Base-by-base conservation (phyloP, 768 basidiomycete species). In the Tephrocybe sp. region DNA sequence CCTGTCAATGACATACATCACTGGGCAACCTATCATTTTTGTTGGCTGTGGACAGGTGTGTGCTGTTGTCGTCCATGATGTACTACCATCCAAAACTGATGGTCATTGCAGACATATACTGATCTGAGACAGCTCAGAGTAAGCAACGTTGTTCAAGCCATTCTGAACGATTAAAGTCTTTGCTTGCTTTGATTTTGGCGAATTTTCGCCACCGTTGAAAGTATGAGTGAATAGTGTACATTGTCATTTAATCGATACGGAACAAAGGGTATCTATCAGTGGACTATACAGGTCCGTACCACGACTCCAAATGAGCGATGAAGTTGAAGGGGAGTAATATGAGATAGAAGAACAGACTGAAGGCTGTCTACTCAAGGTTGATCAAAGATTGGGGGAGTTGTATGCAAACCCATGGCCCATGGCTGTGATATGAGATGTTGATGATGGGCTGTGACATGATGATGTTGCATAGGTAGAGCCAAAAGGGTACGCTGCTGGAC, bases 1-100 rank as follows among this genome's bases (percentile, higher is more conserved):
- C 8, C 77, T 99, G 46, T 97, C 93, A 3, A 98, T 99, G 97
- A 97, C 96, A 45, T 98, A 97, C 68, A 92, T 98, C 48, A 98
- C 97, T 2, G 96, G 97, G 19, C 95, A 98, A 64, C 96, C 97
- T 14, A 98, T 99, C 71, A 78, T 98, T 19, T 99, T 99, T 66
- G 93, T 99, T 56, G 97, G 97, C 6, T 97, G 93, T 62, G 97
- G 97, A 33, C 94, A 95, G 87, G 90, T 92, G 57, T 35, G 83
- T 65, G 42, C 20, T 50, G 26, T 36, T 2, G 35, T 48, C 13
- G 5, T 33, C 14, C 34, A 16, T 48, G 17, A 30, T 36, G 14
- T 13, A 26, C 26, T 26, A n/a, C 26, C 26, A 26, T 26, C 26
- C 7, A 32, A 17, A 17, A 22, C 42, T 55, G 30, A 52, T 49